phyloP scores from a whole-genome alignment of 305 asterid species.

The Rubia tinctorum region DNA sequence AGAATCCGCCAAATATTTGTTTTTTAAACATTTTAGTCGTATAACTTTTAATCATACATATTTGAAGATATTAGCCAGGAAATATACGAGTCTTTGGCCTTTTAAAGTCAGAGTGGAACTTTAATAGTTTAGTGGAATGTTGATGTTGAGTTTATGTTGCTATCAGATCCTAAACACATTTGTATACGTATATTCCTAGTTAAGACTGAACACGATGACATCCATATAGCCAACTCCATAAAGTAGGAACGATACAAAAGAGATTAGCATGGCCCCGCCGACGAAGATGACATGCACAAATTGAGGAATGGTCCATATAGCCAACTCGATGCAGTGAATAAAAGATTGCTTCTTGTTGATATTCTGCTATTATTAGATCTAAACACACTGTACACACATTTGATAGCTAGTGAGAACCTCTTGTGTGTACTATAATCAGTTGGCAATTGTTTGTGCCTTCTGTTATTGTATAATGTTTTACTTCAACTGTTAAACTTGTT shows the following conservation, averaged over 20 bases:
- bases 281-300: no score
- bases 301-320: not conserved
- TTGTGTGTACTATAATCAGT: not conserved
- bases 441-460: not conserved
- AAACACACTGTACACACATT: no score
- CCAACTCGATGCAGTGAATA: not conserved
- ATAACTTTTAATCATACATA: not conserved
- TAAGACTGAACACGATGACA: no score
- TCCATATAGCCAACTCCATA: not conserved
- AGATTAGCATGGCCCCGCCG: no score
- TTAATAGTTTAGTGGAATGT: not conserved
- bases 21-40: not conserved
- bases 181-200: no score
- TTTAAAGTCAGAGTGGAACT: not conserved
- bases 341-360: not conserved
- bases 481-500: not conserved
- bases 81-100: not conserved
- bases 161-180: no score
- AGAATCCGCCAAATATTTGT: no score
- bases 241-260: no score
- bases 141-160: no score
- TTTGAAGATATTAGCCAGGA: not conserved
- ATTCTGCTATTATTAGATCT: not conserved
- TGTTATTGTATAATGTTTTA: not conserved
- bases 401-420: not conserved